phyloP scores from a whole-genome alignment of 2,329 filamentous ascomycete species.

The Cladosporium austrohemisphaericum region DNA sequence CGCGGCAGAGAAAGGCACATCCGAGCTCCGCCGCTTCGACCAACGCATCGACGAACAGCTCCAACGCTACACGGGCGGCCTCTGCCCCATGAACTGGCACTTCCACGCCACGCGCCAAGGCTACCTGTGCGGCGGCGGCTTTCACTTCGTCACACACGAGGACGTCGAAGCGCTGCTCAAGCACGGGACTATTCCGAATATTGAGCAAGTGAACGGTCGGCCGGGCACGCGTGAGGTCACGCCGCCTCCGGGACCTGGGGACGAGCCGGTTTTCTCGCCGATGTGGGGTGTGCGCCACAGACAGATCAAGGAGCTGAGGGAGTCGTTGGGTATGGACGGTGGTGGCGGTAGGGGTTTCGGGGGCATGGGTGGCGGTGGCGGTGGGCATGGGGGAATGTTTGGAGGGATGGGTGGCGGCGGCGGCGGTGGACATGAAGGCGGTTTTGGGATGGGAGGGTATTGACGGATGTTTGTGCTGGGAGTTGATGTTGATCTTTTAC shows the following conservation, averaged over 20 bases:
- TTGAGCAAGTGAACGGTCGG: neutral
- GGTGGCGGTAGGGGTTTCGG: neutral
- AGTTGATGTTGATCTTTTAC: no score
- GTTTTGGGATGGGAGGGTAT: no score
- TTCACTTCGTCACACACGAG: conserved; percentile 2
- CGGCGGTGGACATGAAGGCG: no score
- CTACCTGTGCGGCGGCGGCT: conserved; percentile 10
- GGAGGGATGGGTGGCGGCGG: no score
- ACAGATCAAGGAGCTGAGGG: no score
- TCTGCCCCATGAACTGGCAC: conserved; percentile 6
- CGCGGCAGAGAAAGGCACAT: neutral
- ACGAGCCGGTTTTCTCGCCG: conserved; percentile 2
- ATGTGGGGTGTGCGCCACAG: neutral
- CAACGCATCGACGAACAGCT: neutral
- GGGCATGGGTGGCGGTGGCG: neutral
- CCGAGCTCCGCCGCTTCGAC: conserved; percentile 6
- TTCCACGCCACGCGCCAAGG: conserved; percentile 6
- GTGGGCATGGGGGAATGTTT: neutral
- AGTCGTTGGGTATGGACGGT: neutral
- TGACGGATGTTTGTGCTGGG: no score
- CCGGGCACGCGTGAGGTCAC: neutral
- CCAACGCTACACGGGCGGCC: neutral
- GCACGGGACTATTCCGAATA: neutral
- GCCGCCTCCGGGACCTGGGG: conserved; percentile 1
- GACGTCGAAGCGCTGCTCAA: conserved; percentile 9